Conservation (phyloP, 2,329 filamentous ascomycete genomes). For the Aspergillus puulaauensis region DNA sequence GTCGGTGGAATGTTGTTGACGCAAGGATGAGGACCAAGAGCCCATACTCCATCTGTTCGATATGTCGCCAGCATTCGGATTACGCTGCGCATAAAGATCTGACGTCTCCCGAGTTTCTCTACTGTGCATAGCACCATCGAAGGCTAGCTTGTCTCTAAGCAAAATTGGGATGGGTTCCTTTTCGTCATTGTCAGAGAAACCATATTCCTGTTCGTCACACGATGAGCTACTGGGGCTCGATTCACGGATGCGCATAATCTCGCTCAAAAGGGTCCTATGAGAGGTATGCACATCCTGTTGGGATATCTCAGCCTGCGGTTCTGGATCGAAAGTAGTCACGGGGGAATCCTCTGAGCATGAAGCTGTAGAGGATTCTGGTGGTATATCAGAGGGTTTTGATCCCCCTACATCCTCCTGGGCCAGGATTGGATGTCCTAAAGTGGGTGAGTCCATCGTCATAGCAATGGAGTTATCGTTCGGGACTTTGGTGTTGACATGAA, state of each 20-base stretch:
- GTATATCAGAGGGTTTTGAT: constrained; percentile 4
- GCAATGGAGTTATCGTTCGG: constrained; percentile 13
- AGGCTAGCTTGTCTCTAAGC: constrained; percentile 48
- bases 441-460: constrained; percentile 44
- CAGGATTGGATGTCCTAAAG: constrained; percentile 35
- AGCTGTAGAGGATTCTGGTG: constrained; percentile 52
- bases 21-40: constrained; percentile 45
- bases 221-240: constrained; percentile 44
- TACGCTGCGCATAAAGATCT: constrained; percentile 21
- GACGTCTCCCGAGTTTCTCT: constrained; percentile 31
- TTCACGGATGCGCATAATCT: constrained; percentile 51
- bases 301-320: constrained; percentile 63
- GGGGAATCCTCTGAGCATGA: constrained; percentile 63
- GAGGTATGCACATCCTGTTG: constrained; percentile 30
- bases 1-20: constrained; percentile 36
- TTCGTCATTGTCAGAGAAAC: constrained; percentile 50
- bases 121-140: constrained; percentile 33
- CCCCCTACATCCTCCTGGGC: constrained; percentile 10
- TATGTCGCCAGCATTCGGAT: constrained; percentile 21
- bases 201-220: constrained; percentile 38
- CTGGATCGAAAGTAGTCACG: constrained; percentile 62
- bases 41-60: constrained; percentile 45
- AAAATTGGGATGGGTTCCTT: constrained; percentile 58
- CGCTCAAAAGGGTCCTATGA: constrained; percentile 46
- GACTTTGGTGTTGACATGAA: constrained; percentile 28